phyloP scores from a whole-genome alignment of 2,329 filamentous ascomycete genomes.

The Hypoxylon sp. region DNA sequence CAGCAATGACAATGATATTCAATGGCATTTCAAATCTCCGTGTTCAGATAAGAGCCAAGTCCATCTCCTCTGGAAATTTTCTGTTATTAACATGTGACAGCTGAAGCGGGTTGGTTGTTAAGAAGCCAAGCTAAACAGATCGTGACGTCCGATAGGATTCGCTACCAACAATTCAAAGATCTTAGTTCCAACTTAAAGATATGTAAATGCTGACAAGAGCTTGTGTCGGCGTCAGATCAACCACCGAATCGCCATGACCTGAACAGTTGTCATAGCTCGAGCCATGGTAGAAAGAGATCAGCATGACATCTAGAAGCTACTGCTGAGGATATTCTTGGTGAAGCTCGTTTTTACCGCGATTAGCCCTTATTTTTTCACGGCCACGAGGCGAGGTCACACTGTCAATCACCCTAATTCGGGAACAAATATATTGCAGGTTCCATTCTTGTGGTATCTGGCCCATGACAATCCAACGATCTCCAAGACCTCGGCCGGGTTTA shows the following conservation, averaged over 20 bases:
- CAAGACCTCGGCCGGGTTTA: slow-evolving; percentile 7
- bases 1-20: background rate
- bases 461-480: slow-evolving; percentile 10
- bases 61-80: background rate
- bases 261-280: slow-evolving; percentile 11
- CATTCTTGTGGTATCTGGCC: slow-evolving; percentile 20
- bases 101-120: background rate
- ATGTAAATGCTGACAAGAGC: slow-evolving; percentile 1
- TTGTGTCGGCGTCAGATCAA: slow-evolving; percentile 27
- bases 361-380: slow-evolving; percentile 22
- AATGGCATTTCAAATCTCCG: background rate
- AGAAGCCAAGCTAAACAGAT: background rate
- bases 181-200: background rate
- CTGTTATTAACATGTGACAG: background rate
- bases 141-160: slow-evolving; percentile 6
- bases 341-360: slow-evolving; percentile 36
- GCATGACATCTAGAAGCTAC: slow-evolving; percentile 12
- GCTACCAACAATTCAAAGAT: background rate
- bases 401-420: slow-evolving; percentile 28
- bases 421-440: slow-evolving; percentile 32
- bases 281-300: slow-evolving; percentile 15
- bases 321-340: slow-evolving; percentile 16
- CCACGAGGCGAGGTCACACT: slow-evolving; percentile 40
- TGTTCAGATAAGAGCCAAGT: background rate
- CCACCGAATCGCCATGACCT: slow-evolving; percentile 22